phyloP scores from a whole-genome alignment of 2,329 filamentous ascomycete species.

The Huntiella abstrusa region DNA sequence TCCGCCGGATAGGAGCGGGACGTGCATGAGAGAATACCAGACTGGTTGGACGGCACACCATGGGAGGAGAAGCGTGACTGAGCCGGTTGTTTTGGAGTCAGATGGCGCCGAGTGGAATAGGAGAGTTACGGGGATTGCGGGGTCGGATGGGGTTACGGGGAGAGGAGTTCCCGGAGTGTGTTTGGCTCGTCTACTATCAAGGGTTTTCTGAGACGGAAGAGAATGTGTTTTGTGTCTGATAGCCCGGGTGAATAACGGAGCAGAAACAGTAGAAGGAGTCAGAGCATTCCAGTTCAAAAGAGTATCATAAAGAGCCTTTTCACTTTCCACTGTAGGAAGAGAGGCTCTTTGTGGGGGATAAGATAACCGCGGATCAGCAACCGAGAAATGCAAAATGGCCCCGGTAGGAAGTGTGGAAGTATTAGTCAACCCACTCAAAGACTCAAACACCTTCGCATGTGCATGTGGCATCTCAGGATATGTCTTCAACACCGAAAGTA shows the following conservation, averaged over 20 bases:
- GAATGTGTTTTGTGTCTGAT: conserved; percentile 44
- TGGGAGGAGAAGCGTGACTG: conserved; percentile 70
- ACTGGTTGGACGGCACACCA: conserved; percentile 77
- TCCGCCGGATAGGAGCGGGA: conserved; percentile 57
- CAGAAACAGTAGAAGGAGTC: conserved; percentile 17
- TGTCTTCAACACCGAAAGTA: conserved; percentile 46
- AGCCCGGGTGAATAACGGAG: conserved; percentile 40
- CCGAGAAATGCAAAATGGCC: conserved; percentile 51
- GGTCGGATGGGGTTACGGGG: conserved; percentile 39
- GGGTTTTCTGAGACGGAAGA: conserved; percentile 55
- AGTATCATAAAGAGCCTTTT: conserved; percentile 30
- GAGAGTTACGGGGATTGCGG: conserved; percentile 58
- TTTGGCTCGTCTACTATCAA: conserved; percentile 56
- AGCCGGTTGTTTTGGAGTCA: conserved; percentile 37
- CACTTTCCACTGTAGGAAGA: conserved; percentile 15
- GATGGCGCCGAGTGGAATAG: conserved; percentile 36
- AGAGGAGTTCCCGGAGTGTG: conserved; percentile 45
- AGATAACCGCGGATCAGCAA: conserved; percentile 61
- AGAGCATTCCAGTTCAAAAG: conserved; percentile 46
- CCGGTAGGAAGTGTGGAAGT: conserved; percentile 50
- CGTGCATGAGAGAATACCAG: conserved; percentile 76
- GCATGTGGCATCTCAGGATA: conserved; percentile 20
- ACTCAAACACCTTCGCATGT: conserved; percentile 31
- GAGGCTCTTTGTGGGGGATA: conserved; percentile 48
- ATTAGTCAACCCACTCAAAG: conserved; percentile 42